These are phyloP conservation scores for Aphanomyces invadans DNA, from an alignment of 352 stramenopile species.

Conservation along the genomic window DNA sequence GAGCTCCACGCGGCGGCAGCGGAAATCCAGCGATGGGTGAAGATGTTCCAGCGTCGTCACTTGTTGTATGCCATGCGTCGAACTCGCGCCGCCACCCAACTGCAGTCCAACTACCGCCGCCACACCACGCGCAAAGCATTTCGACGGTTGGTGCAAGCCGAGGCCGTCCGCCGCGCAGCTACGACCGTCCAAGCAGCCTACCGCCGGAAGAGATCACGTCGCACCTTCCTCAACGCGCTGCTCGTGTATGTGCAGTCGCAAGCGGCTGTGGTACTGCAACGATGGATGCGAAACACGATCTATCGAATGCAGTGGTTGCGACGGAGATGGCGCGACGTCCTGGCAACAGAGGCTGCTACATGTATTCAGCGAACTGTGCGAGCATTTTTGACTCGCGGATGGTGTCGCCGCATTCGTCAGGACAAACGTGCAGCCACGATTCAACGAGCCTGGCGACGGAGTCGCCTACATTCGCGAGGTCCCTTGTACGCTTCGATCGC, in stretches of 20 bases:
- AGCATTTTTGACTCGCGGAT: conserved; percentile 39
- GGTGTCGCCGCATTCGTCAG: conserved; percentile 28
- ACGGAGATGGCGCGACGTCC: conserved; percentile 48
- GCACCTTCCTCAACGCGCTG: conserved; percentile 12
- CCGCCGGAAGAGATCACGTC: conserved; percentile 31
- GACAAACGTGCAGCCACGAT: conserved; percentile 30
- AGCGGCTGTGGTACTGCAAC: conserved; percentile 32
- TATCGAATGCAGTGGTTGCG: conserved; percentile 19
- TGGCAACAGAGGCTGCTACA: conserved; percentile 29
- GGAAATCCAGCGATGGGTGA: conserved; percentile 31
- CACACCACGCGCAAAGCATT: neutral
- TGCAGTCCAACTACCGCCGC: conserved; percentile 10
- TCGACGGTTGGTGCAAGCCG: conserved; percentile 10
- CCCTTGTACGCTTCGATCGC: neutral
- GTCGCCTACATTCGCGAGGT: neutral
- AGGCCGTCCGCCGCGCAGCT: conserved; percentile 23
- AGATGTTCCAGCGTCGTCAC: conserved; percentile 6
- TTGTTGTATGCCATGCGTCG: conserved; percentile 25
- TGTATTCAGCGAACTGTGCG: conserved; percentile 39
- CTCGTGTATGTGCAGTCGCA: conserved; percentile 29
- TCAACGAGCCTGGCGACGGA: conserved; percentile 35
- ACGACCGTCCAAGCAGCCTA: conserved; percentile 24
- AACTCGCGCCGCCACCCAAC: neutral
- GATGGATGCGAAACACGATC: conserved; percentile 28
- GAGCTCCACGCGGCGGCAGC: conserved; percentile 34